Evolutionary conservation across 768 basidiomycete species (phyloP).

Genomic region (Calocybe indica): DNA sequence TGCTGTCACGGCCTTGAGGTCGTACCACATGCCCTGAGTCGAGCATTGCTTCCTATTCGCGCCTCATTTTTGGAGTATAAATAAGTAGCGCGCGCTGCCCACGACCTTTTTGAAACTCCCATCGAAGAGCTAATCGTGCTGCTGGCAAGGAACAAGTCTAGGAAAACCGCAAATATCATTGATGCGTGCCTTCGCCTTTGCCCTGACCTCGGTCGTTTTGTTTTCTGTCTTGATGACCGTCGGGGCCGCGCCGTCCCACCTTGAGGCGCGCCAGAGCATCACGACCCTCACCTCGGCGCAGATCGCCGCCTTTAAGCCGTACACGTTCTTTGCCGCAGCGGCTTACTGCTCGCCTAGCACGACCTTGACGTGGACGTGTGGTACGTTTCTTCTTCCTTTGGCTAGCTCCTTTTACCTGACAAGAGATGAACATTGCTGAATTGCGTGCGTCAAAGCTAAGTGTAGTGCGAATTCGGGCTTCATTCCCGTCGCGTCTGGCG

Average conservation of each 20-base stretch:
- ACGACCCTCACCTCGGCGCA: conserved; percentile 31
- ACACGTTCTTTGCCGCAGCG: conserved; percentile 42
- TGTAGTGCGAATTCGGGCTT: conserved; percentile 37
- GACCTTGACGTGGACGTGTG: conserved; percentile 46
- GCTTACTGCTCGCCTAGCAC: conserved; percentile 41
- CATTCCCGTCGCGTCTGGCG: conserved; percentile 37
- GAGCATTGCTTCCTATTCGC: too few species aligned
- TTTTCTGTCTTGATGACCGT: conserved; percentile 4
- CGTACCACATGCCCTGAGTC: too few species aligned
- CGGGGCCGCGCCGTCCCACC: conserved; percentile 10
- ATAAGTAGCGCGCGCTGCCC: too few species aligned
- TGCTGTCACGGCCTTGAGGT: too few species aligned
- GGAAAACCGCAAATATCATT: too few species aligned
- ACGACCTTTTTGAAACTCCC: too few species aligned
- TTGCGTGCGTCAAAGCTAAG: conserved; percentile 18
- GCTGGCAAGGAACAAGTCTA: too few species aligned
- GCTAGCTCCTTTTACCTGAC: background rate
- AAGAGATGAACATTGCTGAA: background rate
- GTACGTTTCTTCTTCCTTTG: conserved; percentile 20
- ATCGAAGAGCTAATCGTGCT: too few species aligned
- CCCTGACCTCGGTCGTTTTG: background rate
- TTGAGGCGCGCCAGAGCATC: conserved; percentile 24
- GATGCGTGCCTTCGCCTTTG: background rate
- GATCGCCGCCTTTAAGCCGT: conserved; percentile 40
- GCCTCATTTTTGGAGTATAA: too few species aligned